These are phyloP conservation scores for Coniosporium tulheliwenetii DNA, from an alignment of 2,329 filamentous ascomycete genomes.

Conservation along the genomic window DNA sequence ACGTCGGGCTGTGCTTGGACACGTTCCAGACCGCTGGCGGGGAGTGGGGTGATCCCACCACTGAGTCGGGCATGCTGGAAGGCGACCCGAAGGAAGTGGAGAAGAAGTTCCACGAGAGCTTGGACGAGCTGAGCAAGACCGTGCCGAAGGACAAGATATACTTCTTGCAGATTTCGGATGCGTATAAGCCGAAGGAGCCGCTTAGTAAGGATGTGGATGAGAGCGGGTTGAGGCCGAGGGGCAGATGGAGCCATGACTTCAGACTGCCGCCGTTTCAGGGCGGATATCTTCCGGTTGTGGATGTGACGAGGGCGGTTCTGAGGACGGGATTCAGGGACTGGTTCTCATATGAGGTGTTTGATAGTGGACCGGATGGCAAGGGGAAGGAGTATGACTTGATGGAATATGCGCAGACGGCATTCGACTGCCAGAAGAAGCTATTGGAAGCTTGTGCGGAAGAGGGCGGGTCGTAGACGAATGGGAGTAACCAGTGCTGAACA, in stretches of 20 bases:
- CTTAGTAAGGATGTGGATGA: constrained; percentile 34
- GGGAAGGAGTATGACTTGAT: constrained; percentile 34
- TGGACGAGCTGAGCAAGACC: constrained; percentile 38
- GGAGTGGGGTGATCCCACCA: constrained; percentile 60
- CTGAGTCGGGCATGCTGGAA: constrained; percentile 42
- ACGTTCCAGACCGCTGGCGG: constrained; percentile 62
- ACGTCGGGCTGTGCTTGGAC: constrained; percentile 61
- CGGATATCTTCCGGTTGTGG: constrained; percentile 53
- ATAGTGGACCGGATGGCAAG: constrained; percentile 39
- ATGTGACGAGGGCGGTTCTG: constrained; percentile 49
- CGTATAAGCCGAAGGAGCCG: constrained; percentile 45
- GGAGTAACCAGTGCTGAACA: too few relatives aligned
- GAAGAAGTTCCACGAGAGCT: constrained; percentile 34
- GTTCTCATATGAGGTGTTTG: constrained; percentile 58
- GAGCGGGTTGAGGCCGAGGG: constrained; percentile 42
- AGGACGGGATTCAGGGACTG: constrained; percentile 51
- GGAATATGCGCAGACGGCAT: constrained; percentile 15
- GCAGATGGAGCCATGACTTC: constrained; percentile 56
- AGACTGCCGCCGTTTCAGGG: constrained; percentile 54
- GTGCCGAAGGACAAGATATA: constrained; percentile 58
- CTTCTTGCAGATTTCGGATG: constrained; percentile 60
- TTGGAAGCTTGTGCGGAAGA: constrained; percentile 20
- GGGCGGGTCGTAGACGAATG: too few relatives aligned
- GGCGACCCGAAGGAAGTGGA: constrained; percentile 28
- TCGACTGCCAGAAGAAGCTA: constrained; percentile 19